Evolutionary conservation across 164 flowering plant genomes (phyloP).

Genomic region (Chimonanthus salicifolius): DNA sequence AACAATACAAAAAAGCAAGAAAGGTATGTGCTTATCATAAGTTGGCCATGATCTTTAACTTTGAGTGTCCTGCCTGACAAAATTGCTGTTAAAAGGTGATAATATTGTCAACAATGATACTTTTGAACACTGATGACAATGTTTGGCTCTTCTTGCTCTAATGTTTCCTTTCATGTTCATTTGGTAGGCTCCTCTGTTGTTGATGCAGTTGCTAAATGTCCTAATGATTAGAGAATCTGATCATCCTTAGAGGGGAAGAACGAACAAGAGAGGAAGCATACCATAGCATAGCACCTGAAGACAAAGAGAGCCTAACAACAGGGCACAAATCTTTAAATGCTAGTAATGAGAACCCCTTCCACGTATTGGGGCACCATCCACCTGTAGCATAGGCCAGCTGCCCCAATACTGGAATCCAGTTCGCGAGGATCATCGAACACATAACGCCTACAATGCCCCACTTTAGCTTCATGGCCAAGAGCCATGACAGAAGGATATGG

Average conservation of each 20-base stretch:
- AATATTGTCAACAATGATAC: no score
- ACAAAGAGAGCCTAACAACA: constrained; percentile 48
- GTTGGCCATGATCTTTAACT: no score
- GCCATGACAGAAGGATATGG: constrained; percentile 51
- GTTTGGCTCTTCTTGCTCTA: no score
- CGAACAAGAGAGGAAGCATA: constrained; percentile 8
- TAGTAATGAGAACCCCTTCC: constrained; percentile 47
- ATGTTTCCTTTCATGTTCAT: no score
- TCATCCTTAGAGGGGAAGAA: neutral
- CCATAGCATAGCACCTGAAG: constrained; percentile 73
- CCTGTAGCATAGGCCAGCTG: constrained; percentile 21
- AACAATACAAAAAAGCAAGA: no score
- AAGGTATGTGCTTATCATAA: no score
- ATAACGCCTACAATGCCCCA: constrained; percentile 44
- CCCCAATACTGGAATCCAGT: constrained; percentile 42
- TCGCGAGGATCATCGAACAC: constrained; percentile 32
- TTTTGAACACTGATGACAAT: no score
- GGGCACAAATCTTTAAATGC: constrained; percentile 59
- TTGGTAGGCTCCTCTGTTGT: no score
- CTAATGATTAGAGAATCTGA: no score
- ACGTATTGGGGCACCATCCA: constrained; percentile 52
- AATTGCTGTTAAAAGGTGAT: no score
- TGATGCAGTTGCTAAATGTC: no score
- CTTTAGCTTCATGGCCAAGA: constrained; percentile 23
- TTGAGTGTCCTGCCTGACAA: no score